Evolutionary conservation across 1,284 basidiomycete genomes (phyloP).

Genomic region (Puccinia hordei): DNA sequence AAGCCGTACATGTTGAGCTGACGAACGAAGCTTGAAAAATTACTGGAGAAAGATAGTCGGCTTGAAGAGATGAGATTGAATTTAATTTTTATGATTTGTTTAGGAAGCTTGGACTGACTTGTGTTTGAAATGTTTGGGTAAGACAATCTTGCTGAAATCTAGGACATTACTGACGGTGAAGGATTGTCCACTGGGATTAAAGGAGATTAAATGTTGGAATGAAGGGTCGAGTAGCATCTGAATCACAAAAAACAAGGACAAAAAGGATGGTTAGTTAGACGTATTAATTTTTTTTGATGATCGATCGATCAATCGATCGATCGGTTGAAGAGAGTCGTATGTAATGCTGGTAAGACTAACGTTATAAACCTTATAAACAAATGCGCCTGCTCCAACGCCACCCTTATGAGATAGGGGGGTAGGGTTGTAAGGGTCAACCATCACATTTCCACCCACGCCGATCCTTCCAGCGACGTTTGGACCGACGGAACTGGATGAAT

Average conservation of each 20-base stretch:
- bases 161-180: constrained; percentile 57
- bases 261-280: background rate
- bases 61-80: background rate
- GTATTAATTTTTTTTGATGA: no score
- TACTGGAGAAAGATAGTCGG: constrained; percentile 52
- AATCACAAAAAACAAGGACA: no score
- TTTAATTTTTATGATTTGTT: no score
- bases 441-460: constrained; percentile 36
- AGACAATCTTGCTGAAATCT: constrained; percentile 58
- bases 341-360: constrained; percentile 35
- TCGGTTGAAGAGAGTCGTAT: background rate
- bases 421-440: constrained; percentile 33
- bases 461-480: constrained; percentile 34
- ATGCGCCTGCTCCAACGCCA: constrained; percentile 49
- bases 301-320: background rate
- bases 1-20: constrained; percentile 80
- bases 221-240: constrained; percentile 51
- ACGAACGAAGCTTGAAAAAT: constrained; percentile 86
- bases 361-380: constrained; percentile 53
- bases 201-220: constrained; percentile 52
- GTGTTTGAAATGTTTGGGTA: constrained; percentile 61
- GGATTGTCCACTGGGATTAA: constrained; percentile 45
- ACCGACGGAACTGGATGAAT: background rate
- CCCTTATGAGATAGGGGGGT: constrained; percentile 13
- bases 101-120: constrained; percentile 38